Evolutionary conservation across 306 rosid genomes (phyloP).

Genomic region (Cicer judaicum): DNA sequence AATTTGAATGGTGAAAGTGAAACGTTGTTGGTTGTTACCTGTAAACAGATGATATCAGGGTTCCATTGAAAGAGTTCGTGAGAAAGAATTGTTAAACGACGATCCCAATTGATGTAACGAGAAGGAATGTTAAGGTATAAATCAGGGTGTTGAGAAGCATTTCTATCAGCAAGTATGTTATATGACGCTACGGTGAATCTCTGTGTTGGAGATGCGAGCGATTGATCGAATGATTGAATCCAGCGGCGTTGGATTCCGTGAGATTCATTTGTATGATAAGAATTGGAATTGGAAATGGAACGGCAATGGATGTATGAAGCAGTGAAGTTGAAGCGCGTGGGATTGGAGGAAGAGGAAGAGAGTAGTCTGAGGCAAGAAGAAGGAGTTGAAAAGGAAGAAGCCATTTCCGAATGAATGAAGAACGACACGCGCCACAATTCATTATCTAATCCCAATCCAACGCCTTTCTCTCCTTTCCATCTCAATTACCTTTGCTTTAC

Average conservation of each 20-base stretch:
- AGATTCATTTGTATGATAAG: slow-evolving; percentile 21
- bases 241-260: slow-evolving; percentile 65
- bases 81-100: slow-evolving; percentile 65
- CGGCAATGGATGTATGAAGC: slow-evolving; percentile 30
- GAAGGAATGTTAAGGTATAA: slow-evolving; percentile 74
- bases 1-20: background rate
- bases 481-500: background rate
- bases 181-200: slow-evolving; percentile 78
- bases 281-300: background rate
- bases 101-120: slow-evolving; percentile 64
- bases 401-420: slow-evolving; percentile 44
- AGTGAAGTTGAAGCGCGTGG: slow-evolving; percentile 40
- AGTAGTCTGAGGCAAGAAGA: slow-evolving; percentile 34
- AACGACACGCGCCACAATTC: slow-evolving; percentile 39
- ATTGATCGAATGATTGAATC: slow-evolving; percentile 59
- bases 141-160: slow-evolving; percentile 70
- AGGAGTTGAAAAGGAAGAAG: slow-evolving; percentile 36
- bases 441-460: slow-evolving; percentile 39
- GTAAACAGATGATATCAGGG: slow-evolving; percentile 81
- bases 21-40: slow-evolving; percentile 49
- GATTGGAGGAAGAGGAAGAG: slow-evolving; percentile 14
- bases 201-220: slow-evolving; percentile 61
- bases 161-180: slow-evolving; percentile 73
- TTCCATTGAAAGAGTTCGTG: slow-evolving; percentile 66
- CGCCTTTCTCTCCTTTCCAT: background rate